phyloP scores from a whole-genome alignment of 345 rosid species.

The Salix udensis region DNA sequence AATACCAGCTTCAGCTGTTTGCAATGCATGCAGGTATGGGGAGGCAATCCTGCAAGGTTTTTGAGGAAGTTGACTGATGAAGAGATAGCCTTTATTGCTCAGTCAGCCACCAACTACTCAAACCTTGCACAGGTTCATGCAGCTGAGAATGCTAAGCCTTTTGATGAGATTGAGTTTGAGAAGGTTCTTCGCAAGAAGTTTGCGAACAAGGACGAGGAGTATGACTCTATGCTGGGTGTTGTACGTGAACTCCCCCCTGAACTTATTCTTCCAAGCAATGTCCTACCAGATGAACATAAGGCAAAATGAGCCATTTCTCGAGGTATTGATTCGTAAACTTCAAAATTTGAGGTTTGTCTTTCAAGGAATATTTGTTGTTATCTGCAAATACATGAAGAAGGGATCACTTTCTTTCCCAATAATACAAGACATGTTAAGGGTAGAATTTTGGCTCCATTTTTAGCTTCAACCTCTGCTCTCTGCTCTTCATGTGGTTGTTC shows the following conservation, averaged over 20 bases:
- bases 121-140: conserved; percentile 89
- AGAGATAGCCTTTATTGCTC: conserved; percentile 68
- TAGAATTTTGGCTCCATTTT: conserved; percentile 21
- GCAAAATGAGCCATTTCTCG: conserved; percentile 40
- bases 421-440: conserved; percentile 34
- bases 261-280: conserved; percentile 69
- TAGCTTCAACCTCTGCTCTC: conserved; percentile 3
- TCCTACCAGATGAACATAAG: conserved; percentile 48
- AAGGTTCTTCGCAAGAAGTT: conserved; percentile 82
- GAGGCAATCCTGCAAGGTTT: conserved; percentile 94
- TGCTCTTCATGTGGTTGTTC: conserved; percentile 16
- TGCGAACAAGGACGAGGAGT: conserved; percentile 65
- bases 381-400: conserved; percentile 34
- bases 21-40: conserved; percentile 64
- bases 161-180: conserved; percentile 82
- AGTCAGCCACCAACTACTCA: conserved; percentile 72
- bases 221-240: conserved; percentile 82
- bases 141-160: conserved; percentile 79
- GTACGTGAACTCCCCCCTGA: conserved; percentile 78
- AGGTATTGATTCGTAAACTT: conserved; percentile 24
- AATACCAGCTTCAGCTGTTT: background rate
- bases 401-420: conserved; percentile 38
- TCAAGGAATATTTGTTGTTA: conserved; percentile 30
- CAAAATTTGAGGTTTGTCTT: conserved; percentile 22
- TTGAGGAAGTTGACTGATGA: conserved; percentile 74